Percentiles rank a stretch among this genome's conserved stretches.
These are phyloP conservation scores for Periconia sp. DNA, from an alignment of 2,329 filamentous ascomycete genomes.

Conservation along the genomic window DNA sequence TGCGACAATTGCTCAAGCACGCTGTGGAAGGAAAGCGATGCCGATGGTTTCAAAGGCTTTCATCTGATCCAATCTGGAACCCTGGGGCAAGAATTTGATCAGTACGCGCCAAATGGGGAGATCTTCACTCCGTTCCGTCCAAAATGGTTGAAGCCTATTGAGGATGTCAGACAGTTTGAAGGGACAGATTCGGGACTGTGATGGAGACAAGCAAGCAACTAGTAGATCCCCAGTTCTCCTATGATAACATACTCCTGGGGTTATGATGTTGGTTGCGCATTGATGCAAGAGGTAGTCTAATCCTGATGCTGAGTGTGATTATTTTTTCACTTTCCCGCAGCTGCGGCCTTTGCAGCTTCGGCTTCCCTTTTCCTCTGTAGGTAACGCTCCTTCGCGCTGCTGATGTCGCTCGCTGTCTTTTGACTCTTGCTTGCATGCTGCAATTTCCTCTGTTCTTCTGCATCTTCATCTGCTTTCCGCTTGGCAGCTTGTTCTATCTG, in stretches of 20 bases:
- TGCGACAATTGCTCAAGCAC: conserved; percentile 23
- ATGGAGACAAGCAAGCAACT: neutral
- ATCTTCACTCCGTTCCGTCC: conserved; percentile 17
- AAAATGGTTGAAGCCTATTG: conserved; percentile 16
- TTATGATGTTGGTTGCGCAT: too few relatives aligned
- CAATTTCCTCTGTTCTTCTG: conserved; percentile 67
- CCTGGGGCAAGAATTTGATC: conserved; percentile 12
- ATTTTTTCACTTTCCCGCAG: conserved; percentile 15
- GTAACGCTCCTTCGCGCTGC: conserved; percentile 79
- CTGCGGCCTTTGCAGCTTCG: conserved; percentile 72
- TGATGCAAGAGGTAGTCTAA: too few relatives aligned
- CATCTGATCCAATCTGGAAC: conserved; percentile 17
- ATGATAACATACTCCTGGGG: too few relatives aligned
- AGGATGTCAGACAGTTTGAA: conserved; percentile 18
- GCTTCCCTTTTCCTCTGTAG: conserved; percentile 77
- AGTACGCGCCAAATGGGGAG: conserved; percentile 16
- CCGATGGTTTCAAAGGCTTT: conserved; percentile 15
- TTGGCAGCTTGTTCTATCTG: conserved; percentile 78
- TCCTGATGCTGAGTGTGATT: neutral
- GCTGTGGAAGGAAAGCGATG: conserved; percentile 24
- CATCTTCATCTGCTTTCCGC: conserved; percentile 71
- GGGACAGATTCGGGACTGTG: conserved; percentile 8
- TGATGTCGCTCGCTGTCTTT: conserved; percentile 79
- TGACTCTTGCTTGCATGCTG: conserved; percentile 74
- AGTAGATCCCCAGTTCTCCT: too few relatives aligned